Evolutionary conservation across 305 asterid genomes (phyloP).

Genomic region (Rubia balearica): DNA sequence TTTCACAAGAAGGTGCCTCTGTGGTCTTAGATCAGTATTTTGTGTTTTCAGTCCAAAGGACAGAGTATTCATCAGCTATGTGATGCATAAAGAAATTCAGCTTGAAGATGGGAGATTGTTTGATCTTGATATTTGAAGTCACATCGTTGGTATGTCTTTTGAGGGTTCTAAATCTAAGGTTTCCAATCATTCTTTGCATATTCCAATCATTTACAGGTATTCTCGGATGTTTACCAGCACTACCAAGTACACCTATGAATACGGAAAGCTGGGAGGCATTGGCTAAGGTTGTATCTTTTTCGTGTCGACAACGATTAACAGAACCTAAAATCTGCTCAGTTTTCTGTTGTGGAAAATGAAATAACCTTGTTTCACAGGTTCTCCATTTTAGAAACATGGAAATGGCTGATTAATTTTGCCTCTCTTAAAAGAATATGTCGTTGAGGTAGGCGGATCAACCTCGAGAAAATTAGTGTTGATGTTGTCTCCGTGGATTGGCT

Average conservation of each 20-base stretch:
- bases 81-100: constrained; percentile 17
- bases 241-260: constrained; percentile 21
- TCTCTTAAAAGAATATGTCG: constrained; percentile 28
- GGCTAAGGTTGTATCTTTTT: constrained; percentile 31
- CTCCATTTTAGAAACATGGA: constrained; percentile 23
- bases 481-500: constrained; percentile 24
- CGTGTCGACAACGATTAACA: constrained; percentile 16
- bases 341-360: constrained; percentile 29
- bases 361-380: constrained; percentile 27
- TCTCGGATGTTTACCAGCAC: constrained; percentile 25
- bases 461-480: constrained; percentile 16
- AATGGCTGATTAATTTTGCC: constrained; percentile 8
- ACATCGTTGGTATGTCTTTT: constrained; percentile 19
- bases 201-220: constrained; percentile 21
- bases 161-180: constrained; percentile 20
- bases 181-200: constrained; percentile 9
- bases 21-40: constrained; percentile 12
- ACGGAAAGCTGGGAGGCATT: constrained; percentile 30
- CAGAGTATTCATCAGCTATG: constrained; percentile 31
- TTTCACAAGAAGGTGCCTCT: neutral
- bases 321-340: constrained; percentile 26
- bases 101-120: constrained; percentile 31
- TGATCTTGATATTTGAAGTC: constrained; percentile 27
- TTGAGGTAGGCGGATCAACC: constrained; percentile 24
- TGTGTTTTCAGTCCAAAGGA: constrained; percentile 29